Evolutionary conservation across 2,329 filamentous ascomycete species (phyloP).

Genomic region (Aspergillus ustus): DNA sequence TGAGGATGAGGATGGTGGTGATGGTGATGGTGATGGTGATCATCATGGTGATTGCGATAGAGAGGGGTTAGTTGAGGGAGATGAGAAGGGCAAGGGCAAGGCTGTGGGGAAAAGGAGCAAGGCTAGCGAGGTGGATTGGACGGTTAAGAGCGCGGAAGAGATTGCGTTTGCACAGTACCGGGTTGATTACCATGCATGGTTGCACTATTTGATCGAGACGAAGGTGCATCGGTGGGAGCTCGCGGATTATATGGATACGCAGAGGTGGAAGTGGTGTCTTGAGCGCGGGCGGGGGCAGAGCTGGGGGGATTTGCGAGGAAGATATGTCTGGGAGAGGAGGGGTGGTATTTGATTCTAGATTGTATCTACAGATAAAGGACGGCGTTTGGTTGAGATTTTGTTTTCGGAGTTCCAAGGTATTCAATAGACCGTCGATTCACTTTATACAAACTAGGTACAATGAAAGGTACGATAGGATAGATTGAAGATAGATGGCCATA

Average conservation of each 20-base stretch:
- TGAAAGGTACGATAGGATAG: not conserved
- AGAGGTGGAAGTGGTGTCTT: conserved; percentile 1
- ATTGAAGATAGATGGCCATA: not conserved
- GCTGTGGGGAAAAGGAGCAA: not conserved
- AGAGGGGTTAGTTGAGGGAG: not conserved
- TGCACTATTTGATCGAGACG: not conserved
- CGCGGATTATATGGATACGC: conserved; percentile 1
- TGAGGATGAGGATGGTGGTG: not conserved
- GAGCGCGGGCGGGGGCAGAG: not conserved
- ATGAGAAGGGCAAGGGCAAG: not conserved
- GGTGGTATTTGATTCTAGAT: not conserved
- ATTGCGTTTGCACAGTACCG: not conserved
- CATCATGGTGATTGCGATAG: not conserved
- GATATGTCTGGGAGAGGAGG: not conserved
- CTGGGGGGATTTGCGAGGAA: not conserved
- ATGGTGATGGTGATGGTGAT: not conserved
- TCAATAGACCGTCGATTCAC: not conserved
- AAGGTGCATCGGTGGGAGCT: not conserved
- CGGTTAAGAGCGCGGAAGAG: not conserved
- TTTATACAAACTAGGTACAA: not conserved
- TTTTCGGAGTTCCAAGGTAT: not conserved
- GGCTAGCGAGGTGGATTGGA: not conserved
- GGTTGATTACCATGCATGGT: not conserved
- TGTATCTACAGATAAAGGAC: not conserved
- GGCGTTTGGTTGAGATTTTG: not conserved